Evolutionary conservation across 2,329 filamentous ascomycete species (phyloP).

Genomic region (Sordariomycetes sp.): DNA sequence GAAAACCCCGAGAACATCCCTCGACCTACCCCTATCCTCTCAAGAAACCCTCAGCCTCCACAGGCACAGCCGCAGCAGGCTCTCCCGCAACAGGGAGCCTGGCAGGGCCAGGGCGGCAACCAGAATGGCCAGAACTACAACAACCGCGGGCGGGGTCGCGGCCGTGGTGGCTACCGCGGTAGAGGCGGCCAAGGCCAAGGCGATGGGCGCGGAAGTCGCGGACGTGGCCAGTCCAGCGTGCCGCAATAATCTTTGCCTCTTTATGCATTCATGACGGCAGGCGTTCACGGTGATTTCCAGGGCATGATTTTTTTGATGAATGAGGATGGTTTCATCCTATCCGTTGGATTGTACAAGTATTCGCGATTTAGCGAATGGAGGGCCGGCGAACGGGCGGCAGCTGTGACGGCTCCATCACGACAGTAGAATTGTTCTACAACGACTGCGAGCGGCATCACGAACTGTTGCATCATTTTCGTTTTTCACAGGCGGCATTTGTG

Average conservation of each 20-base stretch:
- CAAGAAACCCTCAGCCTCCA: conserved; percentile 15
- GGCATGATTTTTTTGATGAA: conserved; percentile 19
- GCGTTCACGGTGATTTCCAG: conserved; percentile 10
- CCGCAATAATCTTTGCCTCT: conserved; percentile 19
- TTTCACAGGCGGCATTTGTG: too few species aligned
- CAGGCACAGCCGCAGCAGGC: conserved; percentile 16
- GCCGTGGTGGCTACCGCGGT: conserved; percentile 27
- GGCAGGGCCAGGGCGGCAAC: conserved; percentile 28
- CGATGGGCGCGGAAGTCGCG: conserved; percentile 20
- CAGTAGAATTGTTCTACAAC: too few species aligned
- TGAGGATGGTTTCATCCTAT: conserved; percentile 13
- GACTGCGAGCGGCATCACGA: too few species aligned
- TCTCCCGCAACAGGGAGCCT: conserved; percentile 26
- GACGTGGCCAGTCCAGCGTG: conserved; percentile 25
- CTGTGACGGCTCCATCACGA: conserved; percentile 1
- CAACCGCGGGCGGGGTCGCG: conserved; percentile 24
- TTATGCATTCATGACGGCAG: conserved; percentile 16
- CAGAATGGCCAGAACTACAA: conserved; percentile 25
- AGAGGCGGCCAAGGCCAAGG: conserved; percentile 22
- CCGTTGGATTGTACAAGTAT: conserved; percentile 34
- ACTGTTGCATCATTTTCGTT: too few species aligned
- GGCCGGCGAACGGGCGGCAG: conserved; percentile 18
- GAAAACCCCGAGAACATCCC: conserved; percentile 94
- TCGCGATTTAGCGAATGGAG: conserved; percentile 28
- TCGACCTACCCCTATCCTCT: conserved; percentile 56